Percentiles rank a stretch among this genome's conserved stretches.
Evolutionary conservation across 2,329 filamentous ascomycete species (phyloP).

Genomic region (Pezicula rhizophila): DNA sequence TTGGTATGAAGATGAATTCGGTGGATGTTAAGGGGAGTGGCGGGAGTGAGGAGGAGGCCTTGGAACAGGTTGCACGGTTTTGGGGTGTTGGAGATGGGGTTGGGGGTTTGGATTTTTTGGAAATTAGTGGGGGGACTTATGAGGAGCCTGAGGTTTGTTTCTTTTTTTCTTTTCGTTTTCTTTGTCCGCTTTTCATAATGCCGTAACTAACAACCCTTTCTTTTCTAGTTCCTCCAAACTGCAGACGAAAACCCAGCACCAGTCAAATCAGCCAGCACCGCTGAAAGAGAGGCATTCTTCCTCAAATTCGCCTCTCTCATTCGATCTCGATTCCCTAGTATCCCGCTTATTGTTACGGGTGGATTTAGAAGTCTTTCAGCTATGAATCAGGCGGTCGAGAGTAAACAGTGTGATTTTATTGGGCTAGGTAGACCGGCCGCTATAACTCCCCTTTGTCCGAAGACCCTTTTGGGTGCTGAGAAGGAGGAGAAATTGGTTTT

Average conservation of each 20-base stretch:
- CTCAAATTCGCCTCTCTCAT: conserved; percentile 55
- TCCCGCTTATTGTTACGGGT: conserved; percentile 53
- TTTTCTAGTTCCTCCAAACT: conserved; percentile 14
- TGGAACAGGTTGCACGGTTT: conserved; percentile 52
- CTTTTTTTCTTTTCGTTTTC: background rate
- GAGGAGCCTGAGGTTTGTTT: conserved; percentile 39
- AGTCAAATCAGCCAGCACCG: conserved; percentile 23
- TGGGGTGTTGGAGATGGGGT: conserved; percentile 44
- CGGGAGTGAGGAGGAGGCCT: conserved; percentile 42
- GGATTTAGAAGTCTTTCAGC: conserved; percentile 51
- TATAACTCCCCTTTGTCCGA: conserved; percentile 14
- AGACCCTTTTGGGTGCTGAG: background rate
- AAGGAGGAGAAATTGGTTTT: background rate
- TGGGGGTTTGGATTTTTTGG: conserved; percentile 55
- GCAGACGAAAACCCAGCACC: conserved; percentile 8
- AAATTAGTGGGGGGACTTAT: conserved; percentile 59
- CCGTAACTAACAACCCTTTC: conserved; percentile 1
- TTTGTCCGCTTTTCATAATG: conserved; percentile 2
- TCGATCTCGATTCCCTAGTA: conserved; percentile 35
- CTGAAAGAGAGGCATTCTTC: conserved; percentile 60
- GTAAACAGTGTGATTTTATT: conserved; percentile 42
- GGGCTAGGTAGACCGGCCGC: conserved; percentile 41
- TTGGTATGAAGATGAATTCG: conserved; percentile 51
- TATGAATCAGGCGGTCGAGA: conserved; percentile 41
- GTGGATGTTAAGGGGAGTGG: conserved; percentile 39